These are phyloP conservation scores for Quercus agrifolia DNA, from an alignment of 306 rosid genomes.

Conservation along the genomic window DNA sequence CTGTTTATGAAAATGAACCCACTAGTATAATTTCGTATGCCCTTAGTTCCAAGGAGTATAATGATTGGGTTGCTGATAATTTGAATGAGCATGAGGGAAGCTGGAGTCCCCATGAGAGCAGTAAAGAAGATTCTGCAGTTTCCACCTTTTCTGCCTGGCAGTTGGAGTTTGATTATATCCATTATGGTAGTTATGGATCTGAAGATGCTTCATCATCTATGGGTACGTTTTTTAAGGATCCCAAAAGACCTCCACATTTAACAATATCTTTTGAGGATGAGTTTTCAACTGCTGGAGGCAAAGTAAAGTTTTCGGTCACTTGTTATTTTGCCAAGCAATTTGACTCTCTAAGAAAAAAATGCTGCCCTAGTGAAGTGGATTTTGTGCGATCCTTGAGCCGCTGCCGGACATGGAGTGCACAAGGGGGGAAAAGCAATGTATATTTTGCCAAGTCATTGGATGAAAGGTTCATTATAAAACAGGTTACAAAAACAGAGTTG, in stretches of 20 bases:
- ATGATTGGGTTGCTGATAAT: conserved; percentile 71
- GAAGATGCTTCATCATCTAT: conserved; percentile 72
- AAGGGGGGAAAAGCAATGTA: conserved; percentile 98
- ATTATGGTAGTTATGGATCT: conserved; percentile 66
- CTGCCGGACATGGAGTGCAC: conserved; percentile 87
- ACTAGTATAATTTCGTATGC: conserved; percentile 93
- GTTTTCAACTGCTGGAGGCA: conserved; percentile 54
- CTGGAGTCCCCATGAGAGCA: conserved; percentile 42
- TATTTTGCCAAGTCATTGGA: conserved; percentile 95
- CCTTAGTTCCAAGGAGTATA: conserved; percentile 73
- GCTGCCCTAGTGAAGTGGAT: conserved; percentile 86
- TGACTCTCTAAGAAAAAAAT: conserved; percentile 75
- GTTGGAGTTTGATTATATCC: conserved; percentile 72
- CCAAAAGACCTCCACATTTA: conserved; percentile 70
- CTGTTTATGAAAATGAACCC: conserved; percentile 90
- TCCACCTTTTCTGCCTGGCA: conserved; percentile 75
- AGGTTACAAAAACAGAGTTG: conserved; percentile 89
- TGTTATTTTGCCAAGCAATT: conserved; percentile 91
- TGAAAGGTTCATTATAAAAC: conserved; percentile 88
- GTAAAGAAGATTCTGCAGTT: conserved; percentile 50
- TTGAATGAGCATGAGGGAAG: conserved; percentile 43
- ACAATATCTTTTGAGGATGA: conserved; percentile 78
- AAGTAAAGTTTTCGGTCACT: conserved; percentile 86
- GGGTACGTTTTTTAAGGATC: conserved; percentile 56
- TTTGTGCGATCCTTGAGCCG: conserved; percentile 90